A percentile compares a stretch with the other conserved stretches of the same genome.
Evolutionary conservation across 2,329 filamentous ascomycete genomes (phyloP).

Genomic region (Sclerotinia glacialis): DNA sequence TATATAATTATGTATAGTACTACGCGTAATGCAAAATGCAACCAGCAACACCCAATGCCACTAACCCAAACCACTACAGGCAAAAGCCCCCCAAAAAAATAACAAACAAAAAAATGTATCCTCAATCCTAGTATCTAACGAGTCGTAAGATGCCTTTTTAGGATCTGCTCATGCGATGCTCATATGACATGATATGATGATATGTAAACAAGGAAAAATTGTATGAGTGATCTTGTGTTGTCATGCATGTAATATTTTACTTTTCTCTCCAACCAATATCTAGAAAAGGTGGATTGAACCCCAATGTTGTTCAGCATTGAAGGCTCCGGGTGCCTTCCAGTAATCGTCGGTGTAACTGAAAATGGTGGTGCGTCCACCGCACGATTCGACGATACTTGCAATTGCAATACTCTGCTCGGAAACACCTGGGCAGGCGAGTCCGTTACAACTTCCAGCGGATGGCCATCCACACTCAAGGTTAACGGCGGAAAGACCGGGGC

Average conservation of each 20-base stretch:
- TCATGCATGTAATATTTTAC: neutral
- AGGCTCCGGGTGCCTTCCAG: slow-evolving; percentile 74
- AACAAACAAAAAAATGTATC: neutral
- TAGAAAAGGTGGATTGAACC: slow-evolving; percentile 45
- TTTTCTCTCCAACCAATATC: neutral
- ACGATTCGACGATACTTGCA: slow-evolving; percentile 61
- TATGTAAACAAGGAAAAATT: slow-evolving; percentile 6
- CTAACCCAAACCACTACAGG: neutral
- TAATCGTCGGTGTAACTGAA: slow-evolving; percentile 77
- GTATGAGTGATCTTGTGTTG: neutral
- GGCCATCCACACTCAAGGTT: slow-evolving; percentile 95
- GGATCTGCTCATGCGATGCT: neutral
- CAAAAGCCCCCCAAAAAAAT: neutral
- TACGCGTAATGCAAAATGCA: neutral
- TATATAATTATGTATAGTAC: neutral
- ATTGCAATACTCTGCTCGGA: slow-evolving; percentile 71
- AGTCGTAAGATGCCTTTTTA: neutral
- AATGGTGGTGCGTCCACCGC: slow-evolving; percentile 70
- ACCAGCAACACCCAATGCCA: neutral
- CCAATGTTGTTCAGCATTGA: slow-evolving; percentile 77
- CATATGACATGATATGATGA: neutral
- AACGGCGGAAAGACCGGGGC: slow-evolving; percentile 68
- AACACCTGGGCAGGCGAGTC: slow-evolving; percentile 64
- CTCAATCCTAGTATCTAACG: neutral
- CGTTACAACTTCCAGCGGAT: slow-evolving; percentile 65